Base-by-base conservation (phyloP, 306 rosid species). In the Datisca glomerata region DNA sequence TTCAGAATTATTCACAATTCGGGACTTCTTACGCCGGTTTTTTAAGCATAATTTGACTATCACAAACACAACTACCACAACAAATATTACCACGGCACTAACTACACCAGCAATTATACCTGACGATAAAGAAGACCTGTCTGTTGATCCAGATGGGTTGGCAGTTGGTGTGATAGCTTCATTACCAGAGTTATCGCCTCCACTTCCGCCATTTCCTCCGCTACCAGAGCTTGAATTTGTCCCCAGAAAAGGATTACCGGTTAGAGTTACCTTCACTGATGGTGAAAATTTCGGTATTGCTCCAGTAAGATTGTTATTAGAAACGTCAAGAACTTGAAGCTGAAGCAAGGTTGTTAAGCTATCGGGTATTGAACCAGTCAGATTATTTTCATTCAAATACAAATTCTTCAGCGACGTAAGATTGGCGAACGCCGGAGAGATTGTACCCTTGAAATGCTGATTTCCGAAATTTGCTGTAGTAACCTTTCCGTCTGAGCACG, bases 101-200 rank as follows among this genome's bases (percentile, higher is more conserved):
- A 71, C 85, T 24, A 82, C 71, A 50, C 85, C 85, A 17, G 66
- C 93, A 33, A 87, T 65, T 71, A 54, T 56, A 50, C 80, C 94
- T 1, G 78, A 45, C 0, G 73, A 54, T 46, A 67, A 56, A 1
- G 72, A 51, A 23, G 35, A 9, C 18, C 66, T 49, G 12, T 40
- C 51, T 0, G 45, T 21, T 2, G 47, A 24, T 34, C 15, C 64
- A 38, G 57, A 47, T 0, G 66, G 25, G 36, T 55, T 57, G 48
- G 67, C 85, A 44, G 21, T 24, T 0, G 82, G 56, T 0, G 60
- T 31, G 18, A 53, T 57, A 25, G 34, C 20, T 48, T 61, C 56
- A 21, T 79, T 39, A 54, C 44, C 78, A 8, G 51, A 15, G 11
- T 29, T 41, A 6, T 53, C 55, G 0, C 70, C 25, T 1, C 80